Conservation (phyloP, 2,329 filamentous ascomycete genomes). For the Aspergillus melleus region DNA sequence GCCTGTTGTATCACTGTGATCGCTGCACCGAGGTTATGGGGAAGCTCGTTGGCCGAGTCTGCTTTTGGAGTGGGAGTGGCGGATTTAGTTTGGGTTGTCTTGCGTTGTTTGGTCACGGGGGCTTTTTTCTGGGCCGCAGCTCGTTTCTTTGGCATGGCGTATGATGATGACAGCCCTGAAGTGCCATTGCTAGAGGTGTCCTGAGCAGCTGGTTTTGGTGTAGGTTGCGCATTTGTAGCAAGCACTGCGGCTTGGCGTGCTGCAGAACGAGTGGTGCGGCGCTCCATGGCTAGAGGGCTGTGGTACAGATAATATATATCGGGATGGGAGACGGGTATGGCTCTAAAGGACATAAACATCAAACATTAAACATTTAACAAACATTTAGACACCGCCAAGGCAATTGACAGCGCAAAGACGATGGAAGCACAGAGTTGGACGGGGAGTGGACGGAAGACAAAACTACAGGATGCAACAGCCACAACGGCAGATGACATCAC, state of each 20-base stretch:
- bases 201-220: background rate
- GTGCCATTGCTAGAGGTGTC: background rate
- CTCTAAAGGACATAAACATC: background rate
- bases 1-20: background rate
- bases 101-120: slow-evolving; percentile 25
- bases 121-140: slow-evolving; percentile 25
- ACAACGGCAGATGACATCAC: background rate
- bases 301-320: background rate
- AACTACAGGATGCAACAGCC: background rate
- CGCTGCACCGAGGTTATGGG: slow-evolving; percentile 55
- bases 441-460: background rate
- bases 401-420: too few species aligned
- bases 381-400: background rate
- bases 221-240: slow-evolving; percentile 11
- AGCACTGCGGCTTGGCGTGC: slow-evolving; percentile 22
- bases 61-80: slow-evolving; percentile 1
- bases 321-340: background rate
- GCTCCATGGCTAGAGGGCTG: slow-evolving; percentile 13
- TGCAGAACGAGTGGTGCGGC: slow-evolving; percentile 31
- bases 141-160: background rate
- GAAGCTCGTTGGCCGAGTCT: slow-evolving; percentile 46
- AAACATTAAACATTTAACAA: background rate
- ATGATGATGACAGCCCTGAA: background rate
- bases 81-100: slow-evolving; percentile 5
- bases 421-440: too few species aligned